Evolutionary conservation across 2,329 filamentous ascomycete species (phyloP), one percentile per base, ranked within the genome.

Genomic region (Hirsutella rhossiliensis): DNA sequence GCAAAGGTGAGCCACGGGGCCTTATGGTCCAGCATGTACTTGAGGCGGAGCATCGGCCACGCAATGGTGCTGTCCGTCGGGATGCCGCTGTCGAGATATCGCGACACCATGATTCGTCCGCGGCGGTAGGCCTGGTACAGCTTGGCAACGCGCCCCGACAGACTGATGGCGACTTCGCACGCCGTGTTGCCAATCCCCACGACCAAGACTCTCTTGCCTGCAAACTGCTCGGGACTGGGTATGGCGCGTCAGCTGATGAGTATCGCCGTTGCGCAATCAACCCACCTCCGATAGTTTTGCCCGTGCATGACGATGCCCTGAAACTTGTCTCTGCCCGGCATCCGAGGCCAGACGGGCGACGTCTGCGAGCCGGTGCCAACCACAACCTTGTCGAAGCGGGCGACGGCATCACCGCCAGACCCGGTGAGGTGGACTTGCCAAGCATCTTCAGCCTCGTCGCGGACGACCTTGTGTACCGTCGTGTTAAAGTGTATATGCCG

Each of bases 161-260:
- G 52, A 5, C 55, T 55, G 2, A 63, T 50, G 5, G 54, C 52
- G 2, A 56, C 48, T 41, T 62, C 59, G 18, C 51, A 52, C 4
- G 53, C 55, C 1, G 64, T 69, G 42, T 64, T 66, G n/a, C 65
- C 64, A 8, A 71, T 54, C 12, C 69, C 70, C 2, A 73, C 54
- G 2, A 73, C 52, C 8, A 73, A 48, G 4, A 73, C 64, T 8
- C 55, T 63, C 48, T 68, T 64, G 1, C 49, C 53, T 4, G 38
- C 29, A 34, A 56, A 55, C 2, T 43, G 27, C n/a, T 55, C 50
- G 12, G 53, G 49, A 11, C 55, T 55, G 19, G 11, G 3, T 3
- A 4, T 12, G 12, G 18, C n/a, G n/a, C 8, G n/a, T 12, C 36
- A 18, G 11, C 8, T 6, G 36, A 34, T 11, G n/a, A 34, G 31